Evolutionary conservation across 2,329 filamentous ascomycete species (phyloP), one percentile per base, ranked within the genome.

Genomic region (Microthyrium microscopicum): DNA sequence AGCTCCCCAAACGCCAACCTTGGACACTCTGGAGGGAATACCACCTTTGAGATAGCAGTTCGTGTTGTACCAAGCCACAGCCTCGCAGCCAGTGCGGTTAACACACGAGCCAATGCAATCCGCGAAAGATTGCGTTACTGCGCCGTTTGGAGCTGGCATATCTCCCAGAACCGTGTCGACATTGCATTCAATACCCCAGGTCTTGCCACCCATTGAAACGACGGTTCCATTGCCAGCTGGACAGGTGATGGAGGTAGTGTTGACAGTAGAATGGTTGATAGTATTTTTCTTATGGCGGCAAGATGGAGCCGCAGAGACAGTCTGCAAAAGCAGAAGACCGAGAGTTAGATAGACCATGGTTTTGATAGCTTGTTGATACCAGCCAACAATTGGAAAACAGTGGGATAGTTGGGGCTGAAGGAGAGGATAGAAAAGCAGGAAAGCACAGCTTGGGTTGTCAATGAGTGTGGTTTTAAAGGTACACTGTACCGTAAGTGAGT

Each of bases 181-280:
- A 2, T 17, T 26, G 17, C 33, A 35, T 20, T 35, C 33, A 13
- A 35, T 29, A 15, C 25, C 29, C 15, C 24, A 35, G 18, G 8
- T 35, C 4, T 20, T 8, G 16, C 19, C 16, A 5, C 33, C 33
- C 24, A 17, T 9, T 5, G 11, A 12, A 18, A 15, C 28, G 8
- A 17, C 20, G 11, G 24, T 11, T 5, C 25, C 25, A 18, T 35
- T 28, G 15, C 25, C 15, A 11, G 24, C 33, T 13, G 33, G 33
- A 16, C 33, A 35, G 5, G 33, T n/a, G n/a, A n/a, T n/a, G n/a
- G n/a, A n/a, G n/a, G n/a, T n/a, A n/a, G n/a, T n/a, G n/a, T n/a
- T n/a, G n/a, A n/a, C n/a, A n/a, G 47, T 48, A 4, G 48, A 51
- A 5, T 56, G 56, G 1, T 58, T 60, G 1, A 58, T 59, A 2